phyloP scores from a whole-genome alignment of 2,329 filamentous ascomycete species.

The Acephala macrosclerotiorum region DNA sequence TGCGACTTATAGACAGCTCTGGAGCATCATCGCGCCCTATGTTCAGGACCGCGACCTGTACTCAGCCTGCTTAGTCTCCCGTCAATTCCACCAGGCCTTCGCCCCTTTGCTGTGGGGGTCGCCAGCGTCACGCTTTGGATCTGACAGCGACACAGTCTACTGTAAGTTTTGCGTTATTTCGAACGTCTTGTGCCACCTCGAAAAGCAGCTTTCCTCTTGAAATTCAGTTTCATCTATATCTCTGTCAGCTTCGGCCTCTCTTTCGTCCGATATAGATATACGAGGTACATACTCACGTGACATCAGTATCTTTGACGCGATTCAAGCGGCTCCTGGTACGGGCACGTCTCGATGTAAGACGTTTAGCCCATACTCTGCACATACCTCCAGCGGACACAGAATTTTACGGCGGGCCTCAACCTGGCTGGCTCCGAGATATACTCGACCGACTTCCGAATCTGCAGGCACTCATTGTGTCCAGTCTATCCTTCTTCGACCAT shows the following conservation, averaged over 20 bases:
- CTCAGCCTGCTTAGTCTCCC: conserved; percentile 31
- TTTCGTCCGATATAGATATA: not conserved
- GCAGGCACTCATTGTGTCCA: conserved; percentile 33
- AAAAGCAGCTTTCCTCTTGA: not conserved
- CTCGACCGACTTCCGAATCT: conserved; percentile 31
- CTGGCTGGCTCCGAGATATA: conserved; percentile 34
- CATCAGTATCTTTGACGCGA: conserved; percentile 28
- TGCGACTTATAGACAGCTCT: conserved; percentile 31
- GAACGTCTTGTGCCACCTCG: not conserved
- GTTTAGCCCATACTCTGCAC: conserved; percentile 31
- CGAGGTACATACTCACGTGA: conserved; percentile 15
- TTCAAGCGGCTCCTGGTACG: conserved; percentile 32
- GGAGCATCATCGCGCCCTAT: conserved; percentile 34
- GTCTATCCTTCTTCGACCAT: conserved; percentile 35
- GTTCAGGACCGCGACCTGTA: conserved; percentile 31
- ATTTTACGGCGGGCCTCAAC: conserved; percentile 33
- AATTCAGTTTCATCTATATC: not conserved
- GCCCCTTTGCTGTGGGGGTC: conserved; percentile 33
- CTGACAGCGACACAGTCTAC: conserved; percentile 32
- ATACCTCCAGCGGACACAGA: conserved; percentile 34
- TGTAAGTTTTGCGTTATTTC: conserved; percentile 27
- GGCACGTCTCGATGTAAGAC: conserved; percentile 29
- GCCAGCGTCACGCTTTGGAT: conserved; percentile 31
- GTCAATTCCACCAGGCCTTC: conserved; percentile 32
- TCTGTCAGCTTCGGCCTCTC: not conserved